Evolutionary conservation across 176 grass and related monocot genomes (phyloP), one percentile per base, ranked within the genome.

Genomic region (Melocanna baccifera): DNA sequence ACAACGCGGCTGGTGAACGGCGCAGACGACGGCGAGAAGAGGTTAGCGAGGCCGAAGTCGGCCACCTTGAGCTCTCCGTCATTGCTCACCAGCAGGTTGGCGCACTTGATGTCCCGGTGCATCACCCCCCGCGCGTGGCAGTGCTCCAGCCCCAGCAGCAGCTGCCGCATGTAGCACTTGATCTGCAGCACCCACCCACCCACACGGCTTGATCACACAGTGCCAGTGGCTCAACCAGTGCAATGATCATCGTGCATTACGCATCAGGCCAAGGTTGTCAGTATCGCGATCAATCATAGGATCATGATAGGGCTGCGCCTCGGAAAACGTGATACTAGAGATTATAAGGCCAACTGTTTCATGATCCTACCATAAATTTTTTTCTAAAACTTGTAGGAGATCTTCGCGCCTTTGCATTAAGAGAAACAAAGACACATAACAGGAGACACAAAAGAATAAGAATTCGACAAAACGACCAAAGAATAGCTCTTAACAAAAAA

Each of bases 41-140:
- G 72, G 80, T 92, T 96, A 69, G 93, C 97, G 5, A 99, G 89
- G 28, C 97, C 97, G 71, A 99, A 99, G 83, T 99, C 97, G 6
- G 97, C 97, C 29, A 99, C 90, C 87, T 99, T 99, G 36, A 96
- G 90, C 68, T 86, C 89, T 14, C 97, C 97, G 46, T 71, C 88
- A 81, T 81, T 68, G 71, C 89, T 94, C 32, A 99, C 90, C 53
- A 99, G 88, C 20, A 99, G 87, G 81, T 99, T 99, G 1, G 97
- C 93, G 80, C 97, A 99, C 81, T 99, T 99, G 64, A 99, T 89
- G 74, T 99, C 97, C 11, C 93, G 81, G 88, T 99, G 97, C 90
- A 99, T 99, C 55, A 99, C 84, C 45, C 96, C 88, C 3, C 82
- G 63, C 16, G 78, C 83, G 84, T 99, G 97, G 72, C 96, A 99